phyloP scores from a whole-genome alignment of 495 filamentous ascomycete species.

The Elaphomyces granulatus region DNA sequence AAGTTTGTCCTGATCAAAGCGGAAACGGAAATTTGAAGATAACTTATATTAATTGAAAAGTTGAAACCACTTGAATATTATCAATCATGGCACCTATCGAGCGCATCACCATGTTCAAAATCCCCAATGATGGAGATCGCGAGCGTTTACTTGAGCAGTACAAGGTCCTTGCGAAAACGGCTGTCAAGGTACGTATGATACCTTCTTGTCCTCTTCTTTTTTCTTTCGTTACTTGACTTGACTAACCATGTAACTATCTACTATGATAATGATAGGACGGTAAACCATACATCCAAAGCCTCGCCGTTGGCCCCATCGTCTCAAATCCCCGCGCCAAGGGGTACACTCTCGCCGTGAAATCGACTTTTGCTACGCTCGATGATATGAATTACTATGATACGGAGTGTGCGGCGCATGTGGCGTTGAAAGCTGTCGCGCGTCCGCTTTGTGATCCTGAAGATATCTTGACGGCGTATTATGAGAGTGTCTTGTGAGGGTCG shows the following conservation, averaged over 20 bases:
- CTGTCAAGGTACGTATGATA: slow-evolving; percentile 30
- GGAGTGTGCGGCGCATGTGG: slow-evolving; percentile 46
- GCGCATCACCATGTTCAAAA: slow-evolving; percentile 46
- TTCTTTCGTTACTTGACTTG: neutral
- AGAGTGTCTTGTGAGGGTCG: slow-evolving; percentile 27
- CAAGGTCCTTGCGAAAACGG: slow-evolving; percentile 34
- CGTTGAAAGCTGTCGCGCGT: slow-evolving; percentile 36
- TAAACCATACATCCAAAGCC: slow-evolving; percentile 48
- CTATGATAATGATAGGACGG: slow-evolving; percentile 32
- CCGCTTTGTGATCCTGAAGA: slow-evolving; percentile 24
- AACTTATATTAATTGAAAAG: too few species aligned
- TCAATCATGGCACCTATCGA: slow-evolving; percentile 32
- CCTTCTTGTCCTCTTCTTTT: slow-evolving; percentile 1
- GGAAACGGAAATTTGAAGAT: too few species aligned
- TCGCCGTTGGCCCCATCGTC: slow-evolving; percentile 29
- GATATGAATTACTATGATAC: slow-evolving; percentile 61
- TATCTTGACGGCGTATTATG: slow-evolving; percentile 37
- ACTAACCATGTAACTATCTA: neutral
- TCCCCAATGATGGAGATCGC: slow-evolving; percentile 34
- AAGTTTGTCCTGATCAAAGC: too few species aligned
- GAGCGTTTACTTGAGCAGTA: slow-evolving; percentile 34
- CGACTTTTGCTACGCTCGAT: slow-evolving; percentile 44
- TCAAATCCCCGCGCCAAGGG: slow-evolving; percentile 44
- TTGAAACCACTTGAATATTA: too few species aligned
- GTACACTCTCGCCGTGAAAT: slow-evolving; percentile 45